Evolutionary conservation across 441 rosid genomes (phyloP), one percentile per base, ranked within the genome.

Genomic region (Rhodomyrtus psidioides): DNA sequence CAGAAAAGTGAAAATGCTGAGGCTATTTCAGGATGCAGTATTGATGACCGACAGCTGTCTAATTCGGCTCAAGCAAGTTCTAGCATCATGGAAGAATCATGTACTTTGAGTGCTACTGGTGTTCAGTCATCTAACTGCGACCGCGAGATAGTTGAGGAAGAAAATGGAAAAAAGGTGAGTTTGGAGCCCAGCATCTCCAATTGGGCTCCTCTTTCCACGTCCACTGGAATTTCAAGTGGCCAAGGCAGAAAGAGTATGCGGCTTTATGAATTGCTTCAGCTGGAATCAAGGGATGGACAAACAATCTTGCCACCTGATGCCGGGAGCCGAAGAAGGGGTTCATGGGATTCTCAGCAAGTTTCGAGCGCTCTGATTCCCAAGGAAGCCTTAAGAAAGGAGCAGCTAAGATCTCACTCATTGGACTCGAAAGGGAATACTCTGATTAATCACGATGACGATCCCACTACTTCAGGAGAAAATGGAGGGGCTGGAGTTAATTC

Each of bases 191-290:
- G 86, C 84, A 85, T 88, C 85, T 86, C 90, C 49, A 90, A 88
- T 60, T 81, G 84, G 86, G 87, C 82, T 87, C 84, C 90, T 81
- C 86, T 65, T 79, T 88, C 90, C 87, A 56, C 89, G 88, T 88
- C 90, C 82, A 57, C 90, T 84, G 91, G 93, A 89, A 92, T 60
- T 85, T 82, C 92, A 88, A 88, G 90, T 82, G 91, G 93, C 85
- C 93, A 84, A 88, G 94, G 96, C 83, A 93, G 91, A 91, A 97
- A 91, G 93, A 96, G 97, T 88, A 89, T 87, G 92, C 93, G 98
- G 74, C 96, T 97, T 75, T 97, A 95, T 88, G 99, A 97, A 93
- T 93, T 97, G 55, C 94, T 97, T 84, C 96, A 94, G 86, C 87
- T 96, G 91, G 99, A 97, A 90, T 89, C 91, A 76, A 87, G 89